phyloP scores from a whole-genome alignment of 257 asterid species.

The Catharanthus roseus region DNA sequence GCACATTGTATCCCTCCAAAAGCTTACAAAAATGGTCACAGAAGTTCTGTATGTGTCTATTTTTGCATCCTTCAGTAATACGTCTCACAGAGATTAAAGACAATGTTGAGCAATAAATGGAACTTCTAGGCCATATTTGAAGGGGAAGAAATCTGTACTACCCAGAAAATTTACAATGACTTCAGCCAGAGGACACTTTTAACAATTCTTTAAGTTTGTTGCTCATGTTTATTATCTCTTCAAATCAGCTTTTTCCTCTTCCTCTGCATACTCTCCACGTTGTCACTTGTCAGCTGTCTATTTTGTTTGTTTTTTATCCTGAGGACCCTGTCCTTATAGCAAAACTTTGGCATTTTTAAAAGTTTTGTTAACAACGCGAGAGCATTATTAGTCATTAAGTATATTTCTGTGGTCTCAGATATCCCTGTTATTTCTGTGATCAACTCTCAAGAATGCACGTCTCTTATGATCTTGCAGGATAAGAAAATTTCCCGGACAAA shows the following conservation, averaged over 20 bases:
- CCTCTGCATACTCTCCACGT: background rate
- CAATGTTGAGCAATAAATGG: background rate
- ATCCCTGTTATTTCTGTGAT: background rate
- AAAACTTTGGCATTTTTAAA: background rate
- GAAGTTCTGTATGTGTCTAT: background rate
- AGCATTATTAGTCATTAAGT: background rate
- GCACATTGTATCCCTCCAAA: background rate
- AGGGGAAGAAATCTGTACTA: background rate
- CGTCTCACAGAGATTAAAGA: constrained; percentile 1
- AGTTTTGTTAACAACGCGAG: background rate
- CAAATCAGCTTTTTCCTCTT: background rate
- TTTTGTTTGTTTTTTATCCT: background rate
- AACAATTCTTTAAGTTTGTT: background rate
- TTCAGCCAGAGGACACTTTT: background rate
- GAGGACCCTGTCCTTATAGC: background rate
- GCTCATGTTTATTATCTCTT: background rate
- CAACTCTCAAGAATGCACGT: background rate
- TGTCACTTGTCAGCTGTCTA: background rate
- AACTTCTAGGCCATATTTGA: background rate
- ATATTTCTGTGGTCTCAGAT: background rate
- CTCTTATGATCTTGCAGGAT: constrained; percentile 51
- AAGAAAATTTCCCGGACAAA: constrained; percentile 97
- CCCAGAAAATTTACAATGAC: background rate
- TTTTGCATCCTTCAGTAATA: background rate
- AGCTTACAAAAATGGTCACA: background rate